These are phyloP conservation scores for Anisogramma anomala DNA, from an alignment of 2,329 filamentous ascomycete genomes.

Conservation along the genomic window DNA sequence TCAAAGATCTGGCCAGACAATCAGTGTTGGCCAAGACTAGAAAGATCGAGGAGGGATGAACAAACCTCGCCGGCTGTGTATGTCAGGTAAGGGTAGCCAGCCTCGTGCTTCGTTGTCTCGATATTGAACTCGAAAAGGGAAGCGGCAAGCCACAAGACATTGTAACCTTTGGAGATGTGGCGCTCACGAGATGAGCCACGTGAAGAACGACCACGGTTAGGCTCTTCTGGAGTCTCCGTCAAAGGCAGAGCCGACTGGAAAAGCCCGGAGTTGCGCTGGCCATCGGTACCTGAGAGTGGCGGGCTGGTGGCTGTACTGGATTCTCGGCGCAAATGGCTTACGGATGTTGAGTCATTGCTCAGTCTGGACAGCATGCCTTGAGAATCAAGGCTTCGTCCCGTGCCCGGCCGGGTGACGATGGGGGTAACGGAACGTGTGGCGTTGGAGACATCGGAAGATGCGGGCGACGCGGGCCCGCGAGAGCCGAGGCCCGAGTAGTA, in stretches of 20 bases:
- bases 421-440: slow-evolving; percentile 37
- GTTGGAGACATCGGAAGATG: slow-evolving; percentile 40
- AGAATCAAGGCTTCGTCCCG: slow-evolving; percentile 49
- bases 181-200: slow-evolving; percentile 50
- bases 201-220: slow-evolving; percentile 34
- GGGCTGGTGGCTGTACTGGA: slow-evolving; percentile 45
- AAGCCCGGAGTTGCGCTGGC: slow-evolving; percentile 57
- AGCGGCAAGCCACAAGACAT: slow-evolving; percentile 80
- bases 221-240: slow-evolving; percentile 51
- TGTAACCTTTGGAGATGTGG: slow-evolving; percentile 44
- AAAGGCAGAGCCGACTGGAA: slow-evolving; percentile 83
- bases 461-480: slow-evolving; percentile 46
- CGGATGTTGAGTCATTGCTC: slow-evolving; percentile 36
- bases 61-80: slow-evolving; percentile 84
- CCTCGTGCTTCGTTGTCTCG: slow-evolving; percentile 79
- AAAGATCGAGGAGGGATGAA: slow-evolving; percentile 12
- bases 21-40: slow-evolving; percentile 4
- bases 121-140: slow-evolving; percentile 97
- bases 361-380: slow-evolving; percentile 33
- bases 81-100: slow-evolving; percentile 88
- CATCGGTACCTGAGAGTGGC: slow-evolving; percentile 32
- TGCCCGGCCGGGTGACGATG: slow-evolving; percentile 40
- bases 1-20: slow-evolving; percentile 56
- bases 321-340: slow-evolving; percentile 28
- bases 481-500: slow-evolving; percentile 36